These are phyloP conservation scores for Urtica urens DNA, from an alignment of 306 rosid species.

Conservation along the genomic window DNA sequence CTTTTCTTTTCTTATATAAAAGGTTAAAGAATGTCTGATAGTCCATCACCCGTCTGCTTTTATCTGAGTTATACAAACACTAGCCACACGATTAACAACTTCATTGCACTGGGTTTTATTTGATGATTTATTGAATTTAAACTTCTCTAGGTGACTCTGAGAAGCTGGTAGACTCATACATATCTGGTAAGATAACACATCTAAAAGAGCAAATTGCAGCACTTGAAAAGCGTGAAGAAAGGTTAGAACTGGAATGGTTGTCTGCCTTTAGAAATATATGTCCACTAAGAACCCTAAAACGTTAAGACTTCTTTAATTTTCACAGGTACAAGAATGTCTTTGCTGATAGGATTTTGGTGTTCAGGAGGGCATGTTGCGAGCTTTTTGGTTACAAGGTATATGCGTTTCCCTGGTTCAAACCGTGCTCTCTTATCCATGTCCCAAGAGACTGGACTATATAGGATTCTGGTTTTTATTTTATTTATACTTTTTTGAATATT, in stretches of 20 bases:
- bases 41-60: too few species aligned
- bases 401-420: too few species aligned
- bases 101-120: too few species aligned
- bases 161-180: constrained; percentile 66
- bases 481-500: too few species aligned
- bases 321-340: constrained; percentile 92
- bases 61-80: too few species aligned
- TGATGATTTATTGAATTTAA: too few species aligned
- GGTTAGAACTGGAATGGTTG: constrained; percentile 38
- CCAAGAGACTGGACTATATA: too few species aligned
- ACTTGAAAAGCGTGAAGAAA: constrained; percentile 93
- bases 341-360: constrained; percentile 90
- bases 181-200: constrained; percentile 70
- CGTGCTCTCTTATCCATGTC: too few species aligned
- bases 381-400: constrained; percentile 96
- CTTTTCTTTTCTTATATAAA: too few species aligned
- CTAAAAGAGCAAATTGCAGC: constrained; percentile 89
- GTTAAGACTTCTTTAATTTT: constrained; percentile 29
- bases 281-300: background rate
- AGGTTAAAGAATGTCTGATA: too few species aligned
- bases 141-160: constrained; percentile 68
- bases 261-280: background rate
- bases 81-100: too few species aligned
- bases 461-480: too few species aligned
- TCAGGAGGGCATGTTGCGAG: constrained; percentile 96